Percentiles rank a stretch among this genome's conserved stretches.
These are phyloP conservation scores for Sugiyamaella novakii DNA, from an alignment of 1,139 yeast genomes.

Conservation along the genomic window DNA sequence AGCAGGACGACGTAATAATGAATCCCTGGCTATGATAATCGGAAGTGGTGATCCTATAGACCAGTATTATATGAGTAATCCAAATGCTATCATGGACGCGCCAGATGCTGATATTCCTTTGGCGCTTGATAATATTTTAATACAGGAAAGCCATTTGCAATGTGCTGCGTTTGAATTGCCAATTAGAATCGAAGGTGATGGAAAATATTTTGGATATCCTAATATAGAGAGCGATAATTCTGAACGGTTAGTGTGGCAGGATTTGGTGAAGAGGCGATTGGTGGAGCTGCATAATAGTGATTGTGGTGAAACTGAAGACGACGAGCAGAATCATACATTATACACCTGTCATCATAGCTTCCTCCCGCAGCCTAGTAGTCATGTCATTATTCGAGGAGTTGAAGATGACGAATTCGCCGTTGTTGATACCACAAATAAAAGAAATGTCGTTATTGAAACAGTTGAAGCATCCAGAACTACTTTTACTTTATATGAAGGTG, in stretches of 20 bases:
- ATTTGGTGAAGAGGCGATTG: conserved; percentile 9
- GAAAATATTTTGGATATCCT: conserved; percentile 52
- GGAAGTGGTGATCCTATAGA: conserved; percentile 87
- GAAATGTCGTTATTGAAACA: conserved; percentile 80
- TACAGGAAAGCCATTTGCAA: conserved; percentile 81
- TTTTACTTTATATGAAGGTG: conserved; percentile 93
- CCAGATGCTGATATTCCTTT: conserved; percentile 47
- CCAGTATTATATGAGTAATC: conserved; percentile 75
- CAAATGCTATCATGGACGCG: conserved; percentile 59
- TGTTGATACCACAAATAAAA: conserved; percentile 76
- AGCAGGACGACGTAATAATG: conserved; percentile 74
- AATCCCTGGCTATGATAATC: conserved; percentile 78
- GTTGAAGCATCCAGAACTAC: conserved; percentile 89
- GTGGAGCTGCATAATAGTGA: conserved; percentile 41
- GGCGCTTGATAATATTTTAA: conserved; percentile 57
- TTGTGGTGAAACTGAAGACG: conserved; percentile 29
- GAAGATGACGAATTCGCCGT: conserved; percentile 83
- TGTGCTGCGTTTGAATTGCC: conserved; percentile 93
- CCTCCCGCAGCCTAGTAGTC: conserved; percentile 78
- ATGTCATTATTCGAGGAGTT: conserved; percentile 71
- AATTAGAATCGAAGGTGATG: conserved; percentile 55
- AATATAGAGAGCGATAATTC: conserved; percentile 16
- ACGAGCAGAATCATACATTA: conserved; percentile 37
- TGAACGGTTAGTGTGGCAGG: conserved; percentile 14
- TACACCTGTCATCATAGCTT: conserved; percentile 64